Conservation (phyloP, 352 stramenopile species). For the Phytophthora pluvialis region DNA sequence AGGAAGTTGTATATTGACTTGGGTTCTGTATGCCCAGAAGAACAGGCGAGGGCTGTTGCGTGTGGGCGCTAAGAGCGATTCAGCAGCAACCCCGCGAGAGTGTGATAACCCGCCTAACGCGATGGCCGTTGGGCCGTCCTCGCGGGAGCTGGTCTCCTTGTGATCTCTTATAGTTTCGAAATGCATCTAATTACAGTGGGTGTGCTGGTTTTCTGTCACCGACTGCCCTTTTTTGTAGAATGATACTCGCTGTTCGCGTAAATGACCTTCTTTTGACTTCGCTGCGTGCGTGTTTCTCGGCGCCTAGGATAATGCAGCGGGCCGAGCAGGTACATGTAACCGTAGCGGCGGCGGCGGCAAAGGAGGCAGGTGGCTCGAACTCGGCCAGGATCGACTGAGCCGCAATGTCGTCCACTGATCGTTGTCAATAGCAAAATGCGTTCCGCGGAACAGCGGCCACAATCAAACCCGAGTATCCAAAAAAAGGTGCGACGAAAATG, state of each 20-base stretch:
- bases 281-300: neutral
- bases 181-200: neutral
- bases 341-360: no score
- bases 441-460: no score
- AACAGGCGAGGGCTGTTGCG: slow-evolving; percentile 14
- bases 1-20: slow-evolving; percentile 6
- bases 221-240: neutral
- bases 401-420: no score
- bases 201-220: neutral
- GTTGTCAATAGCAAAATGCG: no score
- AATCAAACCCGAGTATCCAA: no score
- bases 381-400: no score
- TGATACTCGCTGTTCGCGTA: neutral
- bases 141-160: neutral
- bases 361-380: no score
- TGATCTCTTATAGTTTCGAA: neutral
- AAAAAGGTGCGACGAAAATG: no score
- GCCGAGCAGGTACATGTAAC: no score
- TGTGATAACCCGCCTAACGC: neutral
- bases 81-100: slow-evolving; percentile 1
- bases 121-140: no score
- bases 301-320: neutral
- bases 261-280: neutral
- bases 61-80: slow-evolving; percentile 13
- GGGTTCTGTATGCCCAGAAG: slow-evolving; percentile 9